Conservation (phyloP, 352 stramenopile species). For the Phytopythium montanum region DNA sequence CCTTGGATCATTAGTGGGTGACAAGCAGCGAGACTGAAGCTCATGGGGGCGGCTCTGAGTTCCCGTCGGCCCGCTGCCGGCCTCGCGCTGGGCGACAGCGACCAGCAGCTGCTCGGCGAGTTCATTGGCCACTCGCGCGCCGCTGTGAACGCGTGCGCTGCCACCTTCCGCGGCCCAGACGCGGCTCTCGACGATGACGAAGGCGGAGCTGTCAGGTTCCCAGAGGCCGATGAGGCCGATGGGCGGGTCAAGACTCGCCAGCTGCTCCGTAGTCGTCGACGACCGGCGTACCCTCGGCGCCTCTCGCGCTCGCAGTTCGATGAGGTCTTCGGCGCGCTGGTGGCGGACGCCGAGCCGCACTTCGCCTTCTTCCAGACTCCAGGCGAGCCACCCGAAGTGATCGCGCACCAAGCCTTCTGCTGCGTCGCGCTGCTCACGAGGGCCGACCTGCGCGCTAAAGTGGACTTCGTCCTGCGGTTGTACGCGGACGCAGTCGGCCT, state of each 20-base stretch:
- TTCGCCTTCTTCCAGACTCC: constrained; percentile 56
- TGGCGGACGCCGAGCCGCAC: constrained; percentile 57
- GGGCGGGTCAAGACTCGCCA: neutral
- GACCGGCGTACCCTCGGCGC: constrained; percentile 35
- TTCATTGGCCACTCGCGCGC: constrained; percentile 48
- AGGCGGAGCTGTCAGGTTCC: neutral
- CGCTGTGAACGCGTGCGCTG: constrained; percentile 49
- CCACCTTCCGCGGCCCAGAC: constrained; percentile 39
- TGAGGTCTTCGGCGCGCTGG: constrained; percentile 72
- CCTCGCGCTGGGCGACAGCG: neutral
- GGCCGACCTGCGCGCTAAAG: constrained; percentile 52
- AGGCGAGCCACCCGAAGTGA: constrained; percentile 22
- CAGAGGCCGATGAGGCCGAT: neutral
- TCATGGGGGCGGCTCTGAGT: constrained; percentile 19
- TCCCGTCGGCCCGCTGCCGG: constrained; percentile 14
- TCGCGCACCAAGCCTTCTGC: constrained; percentile 57
- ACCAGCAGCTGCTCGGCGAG: constrained; percentile 45
- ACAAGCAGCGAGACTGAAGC: neutral
- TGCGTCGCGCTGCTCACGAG: constrained; percentile 46
- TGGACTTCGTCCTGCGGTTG: constrained; percentile 51
- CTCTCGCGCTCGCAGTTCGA: constrained; percentile 55
- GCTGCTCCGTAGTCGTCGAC: neutral
- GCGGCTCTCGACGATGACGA: constrained; percentile 21
- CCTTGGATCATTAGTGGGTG: neutral
- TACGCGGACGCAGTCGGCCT: constrained; percentile 44